Conservation (phyloP, 768 basidiomycete species). For the Phanerochaete sordida region DNA sequence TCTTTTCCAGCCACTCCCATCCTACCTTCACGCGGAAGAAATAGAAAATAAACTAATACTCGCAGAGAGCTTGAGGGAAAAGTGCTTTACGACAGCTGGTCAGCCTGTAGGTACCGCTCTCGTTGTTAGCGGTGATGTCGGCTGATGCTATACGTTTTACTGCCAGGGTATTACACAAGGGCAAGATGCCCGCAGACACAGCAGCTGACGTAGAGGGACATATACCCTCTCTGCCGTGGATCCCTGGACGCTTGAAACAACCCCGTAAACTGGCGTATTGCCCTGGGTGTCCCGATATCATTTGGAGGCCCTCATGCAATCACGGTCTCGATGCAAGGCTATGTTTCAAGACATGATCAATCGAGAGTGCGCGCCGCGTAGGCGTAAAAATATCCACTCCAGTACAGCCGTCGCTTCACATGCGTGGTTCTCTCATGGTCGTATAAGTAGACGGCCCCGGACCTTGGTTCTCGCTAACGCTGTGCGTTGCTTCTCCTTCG, state of each 20-base stretch:
- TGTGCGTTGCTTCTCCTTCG: conserved; percentile 6
- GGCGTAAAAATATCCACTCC: background rate
- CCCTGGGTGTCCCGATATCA: background rate
- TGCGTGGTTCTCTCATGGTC: background rate
- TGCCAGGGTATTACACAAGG: background rate
- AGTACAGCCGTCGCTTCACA: background rate
- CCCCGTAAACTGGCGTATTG: background rate
- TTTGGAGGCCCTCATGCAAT: background rate
- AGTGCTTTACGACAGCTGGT: too few relatives aligned
- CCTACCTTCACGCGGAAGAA: too few relatives aligned
- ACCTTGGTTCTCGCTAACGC: background rate
- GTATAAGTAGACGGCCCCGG: background rate
- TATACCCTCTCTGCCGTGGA: background rate
- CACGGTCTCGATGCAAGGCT: background rate
- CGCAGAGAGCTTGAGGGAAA: too few relatives aligned
- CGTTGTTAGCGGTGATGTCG: background rate
- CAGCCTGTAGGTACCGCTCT: background rate
- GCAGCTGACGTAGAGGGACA: background rate
- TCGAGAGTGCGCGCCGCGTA: background rate
- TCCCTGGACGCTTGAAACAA: background rate
- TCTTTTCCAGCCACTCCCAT: background rate
- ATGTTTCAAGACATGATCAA: conserved; percentile 2
- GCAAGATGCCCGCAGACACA: background rate
- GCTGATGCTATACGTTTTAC: background rate
- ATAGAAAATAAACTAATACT: too few relatives aligned